Percentiles rank a stretch among this genome's conserved stretches.
phyloP scores from a whole-genome alignment of 371 early-diverging fungal genomes.

The Circinella umbellata region DNA sequence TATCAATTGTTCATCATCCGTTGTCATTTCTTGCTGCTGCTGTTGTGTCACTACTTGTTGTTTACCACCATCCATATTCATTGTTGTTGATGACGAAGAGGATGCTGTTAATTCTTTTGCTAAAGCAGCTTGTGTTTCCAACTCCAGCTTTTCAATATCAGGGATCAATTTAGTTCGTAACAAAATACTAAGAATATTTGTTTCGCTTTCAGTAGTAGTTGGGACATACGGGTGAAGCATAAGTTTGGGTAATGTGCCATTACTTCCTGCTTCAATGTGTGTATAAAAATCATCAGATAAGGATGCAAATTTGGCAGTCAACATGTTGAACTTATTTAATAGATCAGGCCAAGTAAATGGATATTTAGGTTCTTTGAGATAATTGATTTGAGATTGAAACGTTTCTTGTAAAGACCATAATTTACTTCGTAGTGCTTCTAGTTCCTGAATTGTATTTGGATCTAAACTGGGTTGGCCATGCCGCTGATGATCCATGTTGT shows the following conservation, averaged over 20 bases:
- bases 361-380: conserved; percentile 51
- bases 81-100: not conserved
- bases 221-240: conserved; percentile 64
- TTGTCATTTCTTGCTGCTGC: not conserved
- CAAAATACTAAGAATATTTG: conserved; percentile 61
- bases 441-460: conserved; percentile 57
- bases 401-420: conserved; percentile 70
- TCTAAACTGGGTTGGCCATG: conserved; percentile 33
- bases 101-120: conserved; percentile 35
- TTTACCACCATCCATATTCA: not conserved
- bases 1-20: conserved; percentile 44
- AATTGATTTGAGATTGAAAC: conserved; percentile 50
- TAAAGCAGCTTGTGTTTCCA: conserved; percentile 54
- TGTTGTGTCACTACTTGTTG: not conserved
- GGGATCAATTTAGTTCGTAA: conserved; percentile 70
- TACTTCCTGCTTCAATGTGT: conserved; percentile 45
- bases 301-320: conserved; percentile 63
- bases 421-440: conserved; percentile 64
- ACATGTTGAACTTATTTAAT: conserved; percentile 72
- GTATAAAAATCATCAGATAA: conserved; percentile 55
- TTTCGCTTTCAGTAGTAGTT: conserved; percentile 62
- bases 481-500: conserved; percentile 19
- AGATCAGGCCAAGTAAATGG: conserved; percentile 60
- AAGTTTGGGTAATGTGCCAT: conserved; percentile 56
- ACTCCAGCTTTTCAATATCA: conserved; percentile 64